Conservation (phyloP, 306 rosid genomes). For the Inga oerstediana region DNA sequence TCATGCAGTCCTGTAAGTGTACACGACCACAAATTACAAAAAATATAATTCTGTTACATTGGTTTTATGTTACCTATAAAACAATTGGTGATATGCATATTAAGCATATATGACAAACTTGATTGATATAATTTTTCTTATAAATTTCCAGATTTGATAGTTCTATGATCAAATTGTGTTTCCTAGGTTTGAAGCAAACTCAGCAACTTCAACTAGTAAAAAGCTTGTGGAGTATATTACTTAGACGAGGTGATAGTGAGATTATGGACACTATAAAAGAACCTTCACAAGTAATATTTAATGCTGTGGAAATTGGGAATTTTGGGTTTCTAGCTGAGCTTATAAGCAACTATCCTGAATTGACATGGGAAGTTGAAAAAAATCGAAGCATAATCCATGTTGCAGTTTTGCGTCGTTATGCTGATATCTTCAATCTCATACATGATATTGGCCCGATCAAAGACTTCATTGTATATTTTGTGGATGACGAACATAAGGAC, state of each 20-base stretch:
- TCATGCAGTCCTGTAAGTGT: constrained; percentile 39
- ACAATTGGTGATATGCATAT: too few relatives aligned
- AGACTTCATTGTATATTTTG: constrained; percentile 25
- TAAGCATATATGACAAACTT: too few relatives aligned
- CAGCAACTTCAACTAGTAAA: constrained; percentile 22
- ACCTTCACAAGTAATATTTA: constrained; percentile 34
- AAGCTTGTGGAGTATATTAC: constrained; percentile 26
- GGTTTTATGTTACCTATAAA: neutral
- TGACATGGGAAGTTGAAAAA: constrained; percentile 36
- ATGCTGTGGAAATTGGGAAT: constrained; percentile 46
- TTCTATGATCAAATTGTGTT: neutral
- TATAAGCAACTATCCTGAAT: constrained; percentile 42
- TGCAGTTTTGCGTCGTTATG: constrained; percentile 47
- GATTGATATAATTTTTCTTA: too few relatives aligned
- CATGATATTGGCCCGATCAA: constrained; percentile 40
- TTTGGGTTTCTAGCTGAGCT: constrained; percentile 46
- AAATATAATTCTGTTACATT: neutral
- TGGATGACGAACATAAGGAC: neutral
- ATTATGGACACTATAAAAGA: constrained; percentile 2
- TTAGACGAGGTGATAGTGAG: neutral
- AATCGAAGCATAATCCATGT: constrained; percentile 42
- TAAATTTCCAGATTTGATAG: neutral
- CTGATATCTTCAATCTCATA: constrained; percentile 47
- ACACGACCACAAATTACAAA: too few relatives aligned
- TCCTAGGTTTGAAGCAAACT: constrained; percentile 23